Conservation (phyloP, 2,329 filamentous ascomycete species). For the Fonsecaea erecta region DNA sequence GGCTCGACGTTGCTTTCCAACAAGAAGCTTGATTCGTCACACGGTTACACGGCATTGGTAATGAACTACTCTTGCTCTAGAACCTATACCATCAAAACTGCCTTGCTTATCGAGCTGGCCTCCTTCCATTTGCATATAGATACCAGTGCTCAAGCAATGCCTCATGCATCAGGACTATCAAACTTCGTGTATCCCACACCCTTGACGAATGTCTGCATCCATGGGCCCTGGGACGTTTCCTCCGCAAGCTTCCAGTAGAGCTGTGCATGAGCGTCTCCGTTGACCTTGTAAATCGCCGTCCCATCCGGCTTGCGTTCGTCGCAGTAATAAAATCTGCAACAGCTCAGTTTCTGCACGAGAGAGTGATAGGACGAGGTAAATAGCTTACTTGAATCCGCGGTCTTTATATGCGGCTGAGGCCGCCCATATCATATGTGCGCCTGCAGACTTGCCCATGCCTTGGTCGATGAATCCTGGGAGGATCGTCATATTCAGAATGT, state of each 20-base stretch:
- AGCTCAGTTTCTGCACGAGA: not conserved
- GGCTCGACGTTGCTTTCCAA: no score
- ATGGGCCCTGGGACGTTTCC: conserved; percentile 22
- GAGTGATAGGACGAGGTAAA: not conserved
- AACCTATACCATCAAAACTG: no score
- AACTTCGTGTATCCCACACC: conserved; percentile 17
- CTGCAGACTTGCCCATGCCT: conserved; percentile 51
- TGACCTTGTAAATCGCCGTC: conserved; percentile 40
- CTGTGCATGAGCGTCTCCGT: conserved; percentile 42
- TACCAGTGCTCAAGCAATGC: no score
- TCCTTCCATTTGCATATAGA: no score
- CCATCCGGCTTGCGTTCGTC: conserved; percentile 57
- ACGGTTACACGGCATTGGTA: no score
- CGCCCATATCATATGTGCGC: conserved; percentile 41
- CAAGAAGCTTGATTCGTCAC: no score
- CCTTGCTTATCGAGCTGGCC: no score
- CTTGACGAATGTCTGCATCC: conserved; percentile 28
- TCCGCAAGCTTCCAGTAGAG: conserved; percentile 25
- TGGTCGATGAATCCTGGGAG: conserved; percentile 35
- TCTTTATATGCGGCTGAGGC: conserved; percentile 43
- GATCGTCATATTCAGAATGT: conserved; percentile 43
- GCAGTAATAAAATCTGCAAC: conserved; percentile 56
- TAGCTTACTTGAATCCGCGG: conserved; percentile 41
- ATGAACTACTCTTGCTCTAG: no score
- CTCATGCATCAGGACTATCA: no score